Percentiles rank a stretch among this genome's conserved stretches.
These are phyloP conservation scores for Fragaria vesca DNA, from an alignment of 306 rosid genomes.

Conservation along the genomic window DNA sequence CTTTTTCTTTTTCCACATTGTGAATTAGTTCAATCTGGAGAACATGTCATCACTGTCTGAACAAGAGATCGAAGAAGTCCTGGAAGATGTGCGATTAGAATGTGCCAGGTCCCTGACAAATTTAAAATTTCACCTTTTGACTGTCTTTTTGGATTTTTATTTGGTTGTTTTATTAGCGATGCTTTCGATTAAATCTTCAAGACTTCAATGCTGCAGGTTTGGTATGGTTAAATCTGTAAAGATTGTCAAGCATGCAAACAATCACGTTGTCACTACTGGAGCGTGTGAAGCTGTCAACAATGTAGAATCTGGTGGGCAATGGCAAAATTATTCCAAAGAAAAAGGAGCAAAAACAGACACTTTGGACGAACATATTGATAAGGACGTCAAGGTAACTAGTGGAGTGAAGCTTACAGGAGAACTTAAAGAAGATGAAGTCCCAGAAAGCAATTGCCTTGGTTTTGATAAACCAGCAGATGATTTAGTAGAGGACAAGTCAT, in stretches of 20 bases:
- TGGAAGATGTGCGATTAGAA: conserved; percentile 87
- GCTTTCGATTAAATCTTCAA: conserved; percentile 18
- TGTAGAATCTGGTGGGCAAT: conserved; percentile 30
- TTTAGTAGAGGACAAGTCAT: conserved; percentile 22
- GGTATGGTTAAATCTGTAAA: conserved; percentile 76
- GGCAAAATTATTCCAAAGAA: conserved; percentile 13
- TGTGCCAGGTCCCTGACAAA: conserved; percentile 74
- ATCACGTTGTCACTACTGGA: conserved; percentile 27
- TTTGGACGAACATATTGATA: conserved; percentile 22
- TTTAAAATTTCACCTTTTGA: conserved; percentile 12
- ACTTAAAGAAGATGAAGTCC: conserved; percentile 30
- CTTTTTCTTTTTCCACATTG: conserved; percentile 8
- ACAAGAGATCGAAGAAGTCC: conserved; percentile 55
- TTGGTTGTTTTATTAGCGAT: background rate
- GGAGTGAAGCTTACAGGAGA: conserved; percentile 17
- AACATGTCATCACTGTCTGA: conserved; percentile 47
- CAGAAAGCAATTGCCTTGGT: conserved; percentile 2
- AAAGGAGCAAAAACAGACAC: conserved; percentile 24
- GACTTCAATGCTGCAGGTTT: conserved; percentile 53
- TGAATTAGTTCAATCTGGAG: conserved; percentile 56
- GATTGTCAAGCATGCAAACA: conserved; percentile 46
- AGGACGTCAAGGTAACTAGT: conserved; percentile 18
- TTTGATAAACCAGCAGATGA: conserved; percentile 33
- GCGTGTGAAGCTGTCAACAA: conserved; percentile 28
- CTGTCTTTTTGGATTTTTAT: conserved; percentile 10